Evolutionary conservation across 208 protist genomes (phyloP).

Genomic region (Balamuthia mandrillaris): DNA sequence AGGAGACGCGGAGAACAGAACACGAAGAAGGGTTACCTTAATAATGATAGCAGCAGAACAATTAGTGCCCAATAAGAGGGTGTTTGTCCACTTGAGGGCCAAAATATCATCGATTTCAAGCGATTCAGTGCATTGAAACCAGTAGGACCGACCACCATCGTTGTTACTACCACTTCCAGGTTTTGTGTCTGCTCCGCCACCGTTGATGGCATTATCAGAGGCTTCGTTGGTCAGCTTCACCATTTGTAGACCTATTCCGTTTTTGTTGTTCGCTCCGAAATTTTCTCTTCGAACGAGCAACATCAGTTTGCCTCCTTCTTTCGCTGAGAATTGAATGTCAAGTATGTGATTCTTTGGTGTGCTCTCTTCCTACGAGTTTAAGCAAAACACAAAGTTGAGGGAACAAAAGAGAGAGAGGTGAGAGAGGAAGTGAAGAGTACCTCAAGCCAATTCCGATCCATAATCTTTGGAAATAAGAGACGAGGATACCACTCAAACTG

Average conservation of each 20-base stretch:
- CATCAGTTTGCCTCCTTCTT: slow-evolving; percentile 17
- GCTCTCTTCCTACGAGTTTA: slow-evolving; percentile 5
- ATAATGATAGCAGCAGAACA: background rate
- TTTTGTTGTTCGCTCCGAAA: background rate
- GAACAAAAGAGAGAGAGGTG: background rate
- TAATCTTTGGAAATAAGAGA: background rate
- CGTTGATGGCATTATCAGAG: too few relatives aligned
- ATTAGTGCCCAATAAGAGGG: slow-evolving; percentile 33
- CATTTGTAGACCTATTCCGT: slow-evolving; percentile 41
- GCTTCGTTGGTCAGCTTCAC: too few relatives aligned
- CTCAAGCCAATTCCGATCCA: background rate
- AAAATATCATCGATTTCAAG: background rate
- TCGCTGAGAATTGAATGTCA: slow-evolving; percentile 35
- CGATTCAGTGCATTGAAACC: background rate
- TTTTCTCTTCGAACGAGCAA: slow-evolving; percentile 31
- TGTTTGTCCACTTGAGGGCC: slow-evolving; percentile 32
- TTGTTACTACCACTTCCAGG: too few relatives aligned
- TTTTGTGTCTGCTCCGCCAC: too few relatives aligned
- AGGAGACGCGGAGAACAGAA: too few relatives aligned
- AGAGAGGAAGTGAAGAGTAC: background rate
- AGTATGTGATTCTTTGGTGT: slow-evolving; percentile 37
- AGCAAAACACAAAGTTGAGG: too few relatives aligned
- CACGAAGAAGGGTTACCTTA: background rate
- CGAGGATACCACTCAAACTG: slow-evolving; percentile 36
- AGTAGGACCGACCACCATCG: background rate